These are phyloP conservation scores for Erodium maritimum DNA, from an alignment of 345 rosid species.

Conservation along the genomic window DNA sequence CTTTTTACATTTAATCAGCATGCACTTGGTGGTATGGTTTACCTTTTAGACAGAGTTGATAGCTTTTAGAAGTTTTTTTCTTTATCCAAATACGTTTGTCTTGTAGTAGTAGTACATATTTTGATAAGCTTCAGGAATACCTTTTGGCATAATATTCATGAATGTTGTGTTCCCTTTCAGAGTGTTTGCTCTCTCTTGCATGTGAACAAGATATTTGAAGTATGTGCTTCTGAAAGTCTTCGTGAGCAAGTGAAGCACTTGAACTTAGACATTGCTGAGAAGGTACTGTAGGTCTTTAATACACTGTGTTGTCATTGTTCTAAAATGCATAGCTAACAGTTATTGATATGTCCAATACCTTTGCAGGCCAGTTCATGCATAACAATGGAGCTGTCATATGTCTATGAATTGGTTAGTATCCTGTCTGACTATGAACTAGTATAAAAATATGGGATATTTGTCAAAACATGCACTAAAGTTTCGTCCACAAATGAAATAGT, in stretches of 20 bases:
- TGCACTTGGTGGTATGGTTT: background rate
- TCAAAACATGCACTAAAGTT: no score
- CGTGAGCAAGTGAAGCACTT: slow-evolving; percentile 48
- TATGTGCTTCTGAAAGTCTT: slow-evolving; percentile 64
- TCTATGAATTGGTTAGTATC: slow-evolving; percentile 73
- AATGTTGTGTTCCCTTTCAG: slow-evolving; percentile 21
- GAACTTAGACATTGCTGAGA: slow-evolving; percentile 53
- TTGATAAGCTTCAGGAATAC: background rate
- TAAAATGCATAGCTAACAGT: background rate
- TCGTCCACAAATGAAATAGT: no score
- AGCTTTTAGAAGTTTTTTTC: background rate
- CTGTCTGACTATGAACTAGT: background rate
- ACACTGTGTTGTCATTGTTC: background rate
- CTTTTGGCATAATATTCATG: background rate
- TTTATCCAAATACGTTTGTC: background rate
- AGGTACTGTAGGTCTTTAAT: slow-evolving; percentile 31
- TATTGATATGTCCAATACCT: background rate
- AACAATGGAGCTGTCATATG: slow-evolving; percentile 70
- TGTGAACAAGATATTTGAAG: slow-evolving; percentile 75
- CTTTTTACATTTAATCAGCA: background rate
- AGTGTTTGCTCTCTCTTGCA: slow-evolving; percentile 76
- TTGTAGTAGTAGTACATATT: background rate
- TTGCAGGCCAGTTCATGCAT: slow-evolving; percentile 61
- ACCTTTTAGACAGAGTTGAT: background rate
- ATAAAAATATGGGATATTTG: background rate